These are phyloP conservation scores for Leptosphaerulina australis DNA, from an alignment of 2,329 filamentous ascomycete species.

Conservation along the genomic window DNA sequence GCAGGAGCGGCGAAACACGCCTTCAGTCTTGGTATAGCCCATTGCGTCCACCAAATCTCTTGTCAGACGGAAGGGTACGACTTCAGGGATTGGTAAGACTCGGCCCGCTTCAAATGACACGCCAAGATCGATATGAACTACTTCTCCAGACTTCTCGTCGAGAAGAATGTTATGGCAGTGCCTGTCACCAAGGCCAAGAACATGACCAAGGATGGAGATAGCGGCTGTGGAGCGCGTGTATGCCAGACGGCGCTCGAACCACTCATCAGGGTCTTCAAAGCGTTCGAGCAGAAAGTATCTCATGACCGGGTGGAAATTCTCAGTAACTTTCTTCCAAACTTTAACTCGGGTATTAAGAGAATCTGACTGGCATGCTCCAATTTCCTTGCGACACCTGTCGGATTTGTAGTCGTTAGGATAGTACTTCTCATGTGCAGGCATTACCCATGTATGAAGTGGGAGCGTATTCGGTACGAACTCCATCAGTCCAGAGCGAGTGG, in stretches of 20 bases:
- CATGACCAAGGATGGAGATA: conserved; percentile 91
- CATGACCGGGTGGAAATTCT: conserved; percentile 90
- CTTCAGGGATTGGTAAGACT: conserved; percentile 91
- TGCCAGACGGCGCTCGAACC: conserved; percentile 86
- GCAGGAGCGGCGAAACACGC: conserved; percentile 95
- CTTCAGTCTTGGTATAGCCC: conserved; percentile 93
- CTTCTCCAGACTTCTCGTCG: conserved; percentile 87
- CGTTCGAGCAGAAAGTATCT: conserved; percentile 96
- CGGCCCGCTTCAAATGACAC: conserved; percentile 97
- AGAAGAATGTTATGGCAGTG: conserved; percentile 97
- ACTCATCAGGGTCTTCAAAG: conserved; percentile 92
- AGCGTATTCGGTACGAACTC: conserved; percentile 96
- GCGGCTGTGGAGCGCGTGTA: conserved; percentile 94
- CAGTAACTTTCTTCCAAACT: conserved; percentile 77
- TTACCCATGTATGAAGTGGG: conserved; percentile 87
- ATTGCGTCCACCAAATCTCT: conserved; percentile 96
- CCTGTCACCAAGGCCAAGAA: conserved; percentile 89
- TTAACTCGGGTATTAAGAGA: conserved; percentile 73
- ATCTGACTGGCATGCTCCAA: conserved; percentile 73
- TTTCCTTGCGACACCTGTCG: conserved; percentile 77
- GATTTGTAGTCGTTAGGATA: conserved; percentile 83
- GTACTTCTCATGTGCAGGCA: conserved; percentile 87
- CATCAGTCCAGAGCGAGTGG: conserved; percentile 84
- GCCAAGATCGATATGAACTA: conserved; percentile 95
- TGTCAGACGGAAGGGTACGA: conserved; percentile 93